Conservation (phyloP, 2,329 filamentous ascomycete species). For the Colletotrichum orchidophilum region DNA sequence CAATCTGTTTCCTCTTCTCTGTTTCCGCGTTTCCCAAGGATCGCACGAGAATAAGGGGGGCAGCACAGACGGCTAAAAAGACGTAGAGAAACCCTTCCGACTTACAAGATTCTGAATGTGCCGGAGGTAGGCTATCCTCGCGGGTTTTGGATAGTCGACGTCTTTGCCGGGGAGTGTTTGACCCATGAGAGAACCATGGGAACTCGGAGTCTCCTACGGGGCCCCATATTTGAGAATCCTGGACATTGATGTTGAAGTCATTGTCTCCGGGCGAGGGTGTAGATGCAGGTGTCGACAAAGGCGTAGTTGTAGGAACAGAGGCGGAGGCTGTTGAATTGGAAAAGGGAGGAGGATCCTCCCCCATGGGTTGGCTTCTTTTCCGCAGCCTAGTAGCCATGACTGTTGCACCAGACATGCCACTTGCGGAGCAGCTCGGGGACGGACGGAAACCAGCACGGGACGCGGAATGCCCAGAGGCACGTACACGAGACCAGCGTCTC, state of each 20-base stretch:
- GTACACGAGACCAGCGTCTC: conserved; percentile 6
- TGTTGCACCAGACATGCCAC: neutral
- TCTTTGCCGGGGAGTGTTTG: neutral
- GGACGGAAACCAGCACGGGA: conserved; percentile 2
- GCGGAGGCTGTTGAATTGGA: neutral
- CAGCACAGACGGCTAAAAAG: neutral
- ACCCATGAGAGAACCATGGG: neutral
- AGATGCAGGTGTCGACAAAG: neutral
- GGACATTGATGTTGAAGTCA: neutral
- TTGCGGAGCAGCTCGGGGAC: neutral
- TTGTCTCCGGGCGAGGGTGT: neutral
- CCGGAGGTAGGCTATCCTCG: neutral
- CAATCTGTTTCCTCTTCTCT: neutral
- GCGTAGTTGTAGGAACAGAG: conserved; percentile 1
- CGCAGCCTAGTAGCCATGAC: neutral
- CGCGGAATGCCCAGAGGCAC: neutral
- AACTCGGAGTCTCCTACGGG: neutral
- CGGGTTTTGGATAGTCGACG: conserved; percentile 7
- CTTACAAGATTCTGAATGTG: neutral
- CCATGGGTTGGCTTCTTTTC: conserved; percentile 12
- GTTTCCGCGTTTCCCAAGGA: neutral
- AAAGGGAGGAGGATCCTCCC: neutral
- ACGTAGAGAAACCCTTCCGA: neutral
- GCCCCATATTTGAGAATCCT: neutral
- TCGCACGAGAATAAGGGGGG: neutral